Evolutionary conservation across 164 flowering plant genomes (phyloP).

Genomic region (Akebia trifoliata): DNA sequence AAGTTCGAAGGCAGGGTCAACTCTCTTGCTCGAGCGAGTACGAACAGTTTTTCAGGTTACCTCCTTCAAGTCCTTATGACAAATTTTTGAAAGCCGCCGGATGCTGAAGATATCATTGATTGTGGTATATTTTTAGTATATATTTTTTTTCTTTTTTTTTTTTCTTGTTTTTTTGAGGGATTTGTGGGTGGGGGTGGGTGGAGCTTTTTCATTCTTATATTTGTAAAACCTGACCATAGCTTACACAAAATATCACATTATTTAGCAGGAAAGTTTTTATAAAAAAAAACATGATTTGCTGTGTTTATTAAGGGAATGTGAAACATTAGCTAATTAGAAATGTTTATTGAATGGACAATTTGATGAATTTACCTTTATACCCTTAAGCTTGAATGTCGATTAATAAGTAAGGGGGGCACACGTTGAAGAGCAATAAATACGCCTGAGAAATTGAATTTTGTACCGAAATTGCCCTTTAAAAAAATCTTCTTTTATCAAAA

Average conservation of each 20-base stretch:
- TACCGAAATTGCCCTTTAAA: too few relatives aligned
- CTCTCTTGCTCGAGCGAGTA: constrained; percentile 35
- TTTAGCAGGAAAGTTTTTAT: background rate
- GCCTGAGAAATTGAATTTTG: too few relatives aligned
- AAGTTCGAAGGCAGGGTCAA: constrained; percentile 21
- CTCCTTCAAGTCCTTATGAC: constrained; percentile 92
- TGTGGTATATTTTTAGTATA: background rate
- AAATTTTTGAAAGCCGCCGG: constrained; percentile 93
- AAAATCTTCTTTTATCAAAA: too few relatives aligned
- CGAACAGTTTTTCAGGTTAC: constrained; percentile 57
- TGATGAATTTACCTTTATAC: too few relatives aligned
- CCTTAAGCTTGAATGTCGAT: too few relatives aligned
- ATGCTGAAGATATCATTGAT: constrained; percentile 33
- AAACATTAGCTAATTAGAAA: too few relatives aligned
- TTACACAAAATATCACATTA: constrained; percentile 2
- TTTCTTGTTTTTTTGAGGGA: background rate
- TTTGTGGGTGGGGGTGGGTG: background rate
- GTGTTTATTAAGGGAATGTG: too few relatives aligned
- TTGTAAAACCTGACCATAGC: constrained; percentile 1
- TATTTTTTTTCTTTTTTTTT: constrained; percentile 1
- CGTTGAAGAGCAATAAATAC: too few relatives aligned
- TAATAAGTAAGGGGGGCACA: too few relatives aligned
- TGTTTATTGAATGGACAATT: too few relatives aligned
- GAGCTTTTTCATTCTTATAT: constrained; percentile 11
- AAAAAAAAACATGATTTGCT: too few relatives aligned